Conservation (phyloP, 2,329 filamentous ascomycete species). For the Exophiala sp. region DNA sequence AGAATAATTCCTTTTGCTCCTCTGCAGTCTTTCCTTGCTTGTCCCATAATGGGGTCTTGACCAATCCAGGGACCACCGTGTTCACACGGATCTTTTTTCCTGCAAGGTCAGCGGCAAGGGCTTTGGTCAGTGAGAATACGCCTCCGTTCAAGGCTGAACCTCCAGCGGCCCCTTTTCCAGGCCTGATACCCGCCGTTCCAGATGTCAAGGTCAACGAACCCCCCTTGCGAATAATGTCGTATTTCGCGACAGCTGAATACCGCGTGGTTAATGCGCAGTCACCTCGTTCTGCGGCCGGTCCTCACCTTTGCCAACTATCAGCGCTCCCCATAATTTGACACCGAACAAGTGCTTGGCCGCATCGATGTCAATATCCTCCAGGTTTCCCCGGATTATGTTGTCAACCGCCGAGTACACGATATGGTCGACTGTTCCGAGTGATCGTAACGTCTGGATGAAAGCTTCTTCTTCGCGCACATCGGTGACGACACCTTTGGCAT, state of each 20-base stretch:
- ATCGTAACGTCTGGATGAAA: conserved; percentile 11
- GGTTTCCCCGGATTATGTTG: conserved; percentile 23
- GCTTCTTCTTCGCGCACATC: conserved; percentile 20
- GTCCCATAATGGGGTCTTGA: conserved; percentile 47
- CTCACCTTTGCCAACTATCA: conserved; percentile 18
- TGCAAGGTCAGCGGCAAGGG: conserved; percentile 57
- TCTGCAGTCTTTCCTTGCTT: conserved; percentile 24
- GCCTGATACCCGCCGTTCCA: conserved; percentile 51
- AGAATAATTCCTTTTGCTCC: conserved; percentile 25
- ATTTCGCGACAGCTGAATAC: conserved; percentile 9
- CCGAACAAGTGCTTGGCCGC: conserved; percentile 21
- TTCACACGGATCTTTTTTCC: conserved; percentile 61
- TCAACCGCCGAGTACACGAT: conserved; percentile 57
- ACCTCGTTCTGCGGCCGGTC: too few species aligned
- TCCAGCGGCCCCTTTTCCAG: conserved; percentile 50
- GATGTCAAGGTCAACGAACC: conserved; percentile 52
- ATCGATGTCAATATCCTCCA: conserved; percentile 18
- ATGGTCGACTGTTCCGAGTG: conserved; percentile 47
- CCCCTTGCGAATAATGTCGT: conserved; percentile 21
- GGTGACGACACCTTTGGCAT: conserved; percentile 17
- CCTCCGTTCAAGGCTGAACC: conserved; percentile 49
- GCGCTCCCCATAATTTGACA: conserved; percentile 25
- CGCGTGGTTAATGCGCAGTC: too few species aligned
- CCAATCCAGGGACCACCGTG: conserved; percentile 54
- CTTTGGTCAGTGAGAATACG: conserved; percentile 51